Conservation (phyloP, 2,329 filamentous ascomycete species). For the Claviceps humidiphila region DNA sequence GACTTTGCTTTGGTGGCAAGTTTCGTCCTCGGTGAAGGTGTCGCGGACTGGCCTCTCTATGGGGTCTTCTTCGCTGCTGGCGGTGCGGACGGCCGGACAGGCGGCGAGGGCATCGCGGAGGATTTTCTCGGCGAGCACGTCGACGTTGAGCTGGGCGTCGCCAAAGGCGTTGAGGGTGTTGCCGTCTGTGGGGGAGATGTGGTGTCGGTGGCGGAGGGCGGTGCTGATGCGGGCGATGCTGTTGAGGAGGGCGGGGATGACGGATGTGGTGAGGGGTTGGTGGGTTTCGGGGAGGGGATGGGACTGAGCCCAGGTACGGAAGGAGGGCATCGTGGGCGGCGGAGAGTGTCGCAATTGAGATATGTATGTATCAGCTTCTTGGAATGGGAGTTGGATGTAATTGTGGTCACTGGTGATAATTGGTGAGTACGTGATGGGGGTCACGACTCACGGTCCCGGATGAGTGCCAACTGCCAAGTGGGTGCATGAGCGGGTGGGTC, state of each 20-base stretch:
- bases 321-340: not conserved
- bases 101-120: conserved; percentile 30
- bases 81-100: conserved; percentile 33
- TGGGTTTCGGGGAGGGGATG: conserved; percentile 8
- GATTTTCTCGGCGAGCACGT: conserved; percentile 35
- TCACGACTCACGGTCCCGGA: too few species aligned
- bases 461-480: too few species aligned
- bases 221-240: conserved; percentile 31
- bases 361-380: too few species aligned
- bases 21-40: not conserved
- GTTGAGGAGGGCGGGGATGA: conserved; percentile 35
- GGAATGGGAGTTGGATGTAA: too few species aligned
- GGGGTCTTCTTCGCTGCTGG: conserved; percentile 49
- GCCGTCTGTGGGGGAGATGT: conserved; percentile 30
- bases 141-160: conserved; percentile 46
- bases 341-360: not conserved
- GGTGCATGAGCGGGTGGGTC: too few species aligned
- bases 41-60: conserved; percentile 27
- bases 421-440: too few species aligned
- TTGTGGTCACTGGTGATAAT: too few species aligned
- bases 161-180: conserved; percentile 41
- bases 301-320: not conserved
- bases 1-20: not conserved
- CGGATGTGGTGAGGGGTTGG: conserved; percentile 24
- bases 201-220: conserved; percentile 29